Evolutionary conservation across 805 yeast genomes (phyloP), one percentile per base, ranked within the genome.

Genomic region (Ogataea degrootiae): DNA sequence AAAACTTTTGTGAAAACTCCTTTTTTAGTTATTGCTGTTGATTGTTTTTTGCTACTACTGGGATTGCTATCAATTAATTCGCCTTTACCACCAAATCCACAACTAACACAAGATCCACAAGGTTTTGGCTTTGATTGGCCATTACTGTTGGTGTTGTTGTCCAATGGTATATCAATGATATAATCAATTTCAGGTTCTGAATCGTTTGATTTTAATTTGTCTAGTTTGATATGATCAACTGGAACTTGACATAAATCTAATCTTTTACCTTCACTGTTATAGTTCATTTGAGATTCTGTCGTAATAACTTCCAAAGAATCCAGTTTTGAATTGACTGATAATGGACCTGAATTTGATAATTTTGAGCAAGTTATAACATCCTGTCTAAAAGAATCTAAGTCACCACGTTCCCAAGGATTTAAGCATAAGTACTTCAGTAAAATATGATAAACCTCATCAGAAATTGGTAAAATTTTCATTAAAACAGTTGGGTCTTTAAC

Each of bases 401-500:
- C 49, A 3, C 75, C 70, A 53, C 83, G 68, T 31, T 70, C 73
- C 63, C 72, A 71, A 4, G 83, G 83, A 53, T 76, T 71, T 39
- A 78, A 57, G 40, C 58, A 57, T 46, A 78, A 69, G 26, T 77
- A 73, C 47, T 65, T 65, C 42, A 54, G 49, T 40, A 87, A 65
- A 41, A 88, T 67, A 4, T 61, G 53, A 58, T 76, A 82, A 46
- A 88, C 71, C 51, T 83, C 84, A 17, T 67, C 61, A 29, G 91
- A 82, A 6, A 90, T 76, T 37, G 96, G 95, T 53, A 90, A 68
- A 31, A 90, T 88, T 46, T 77, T 75, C 59, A 73, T 66, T 46
- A 90, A 69, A 5, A 88, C 75, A 11, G 65, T 58, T 12, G 80
- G 74, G 52, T 81, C 79, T 42, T 75, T 69, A 34, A 80, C 71